Percentiles rank a stretch among this genome's conserved stretches.
phyloP scores from a whole-genome alignment of 805 yeast genomes.

The Yamadazyma takamatsuzukensis region DNA sequence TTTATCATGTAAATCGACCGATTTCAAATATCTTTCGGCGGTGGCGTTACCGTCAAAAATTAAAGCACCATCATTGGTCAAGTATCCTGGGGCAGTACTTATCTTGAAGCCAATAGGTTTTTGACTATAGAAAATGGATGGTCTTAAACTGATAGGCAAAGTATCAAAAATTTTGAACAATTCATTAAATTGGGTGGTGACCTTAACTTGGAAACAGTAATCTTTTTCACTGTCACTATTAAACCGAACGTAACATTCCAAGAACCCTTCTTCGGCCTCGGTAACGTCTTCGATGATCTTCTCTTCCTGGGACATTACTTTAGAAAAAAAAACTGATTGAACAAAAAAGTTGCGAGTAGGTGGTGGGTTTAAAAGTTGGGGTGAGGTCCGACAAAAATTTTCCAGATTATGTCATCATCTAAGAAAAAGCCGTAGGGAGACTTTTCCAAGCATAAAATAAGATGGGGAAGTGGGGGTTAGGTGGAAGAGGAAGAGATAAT shows the following conservation, averaged over 20 bases:
- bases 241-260: constrained; percentile 70
- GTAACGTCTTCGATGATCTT: constrained; percentile 19
- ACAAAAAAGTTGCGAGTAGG: too few species aligned
- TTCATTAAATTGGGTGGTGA: constrained; percentile 54
- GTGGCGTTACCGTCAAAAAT: constrained; percentile 62
- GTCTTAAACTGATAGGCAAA: constrained; percentile 75
- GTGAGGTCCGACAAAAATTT: constrained; percentile 2
- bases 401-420: too few species aligned
- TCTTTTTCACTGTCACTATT: constrained; percentile 84
- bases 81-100: constrained; percentile 67
- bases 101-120: constrained; percentile 63
- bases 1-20: constrained; percentile 42
- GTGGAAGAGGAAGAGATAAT: not conserved
- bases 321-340: not conserved
- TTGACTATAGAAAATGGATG: constrained; percentile 66
- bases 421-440: too few species aligned
- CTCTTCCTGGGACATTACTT: constrained; percentile 16
- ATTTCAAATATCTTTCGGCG: constrained; percentile 36
- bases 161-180: constrained; percentile 59
- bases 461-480: not conserved
- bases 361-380: too few species aligned
- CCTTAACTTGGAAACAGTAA: constrained; percentile 76
- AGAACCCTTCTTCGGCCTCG: constrained; percentile 25
- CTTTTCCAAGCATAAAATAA: too few species aligned
- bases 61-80: constrained; percentile 80